Evolutionary conservation across 2,329 filamentous ascomycete genomes (phyloP), one percentile per base, ranked within the genome.

Genomic region (Aquanectria penicillioides): DNA sequence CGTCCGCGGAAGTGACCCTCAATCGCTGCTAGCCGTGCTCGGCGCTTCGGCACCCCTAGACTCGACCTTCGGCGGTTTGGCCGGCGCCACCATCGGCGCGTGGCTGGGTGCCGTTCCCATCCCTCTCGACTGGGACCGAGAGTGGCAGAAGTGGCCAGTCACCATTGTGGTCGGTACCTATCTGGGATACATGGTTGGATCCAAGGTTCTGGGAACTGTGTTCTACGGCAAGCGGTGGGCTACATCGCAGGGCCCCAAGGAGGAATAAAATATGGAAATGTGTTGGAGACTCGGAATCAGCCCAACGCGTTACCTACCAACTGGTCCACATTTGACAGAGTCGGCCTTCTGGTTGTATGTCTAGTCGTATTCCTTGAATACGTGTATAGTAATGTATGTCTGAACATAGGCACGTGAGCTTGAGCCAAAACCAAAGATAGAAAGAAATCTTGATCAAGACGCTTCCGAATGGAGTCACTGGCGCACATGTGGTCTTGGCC

Each of bases 61-160:
- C 75, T 91, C 94, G 72, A 87, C 92, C 0, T 95, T 93, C 77
- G 94, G 93, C 3, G 92, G 87, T 2, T 83, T 92, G 9, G 75
- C 94, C n/a, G 95, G 95, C 5, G 88, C 88, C 0, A 80, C 90
- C 22, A 69, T 94, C 1, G 95, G 95, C 6, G 93, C 92, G 34
- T 98, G 95, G 95, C 79, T 97, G 36, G 95, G 95, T 4, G 95
- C 95, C 7, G 87, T 98, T 50, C 95, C 96, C 0, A 98, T 99
- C 68, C 95, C 95, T 2, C 80, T 99, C 66, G 95, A 99, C 75
- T 98, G 94, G 94, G 95, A 99, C 75, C 88, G 95, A n/a, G 93
- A 97, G 68, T 99, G 95, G 95, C 95, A 99, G 85, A 92, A 90
- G 75, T 99, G 94, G 91, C 95, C 95, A 0, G 89, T 98, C 43